Evolutionary conservation across 2,329 filamentous ascomycete genomes (phyloP), one percentile per base, ranked within the genome.

Genomic region (Fusarium dlaminii): DNA sequence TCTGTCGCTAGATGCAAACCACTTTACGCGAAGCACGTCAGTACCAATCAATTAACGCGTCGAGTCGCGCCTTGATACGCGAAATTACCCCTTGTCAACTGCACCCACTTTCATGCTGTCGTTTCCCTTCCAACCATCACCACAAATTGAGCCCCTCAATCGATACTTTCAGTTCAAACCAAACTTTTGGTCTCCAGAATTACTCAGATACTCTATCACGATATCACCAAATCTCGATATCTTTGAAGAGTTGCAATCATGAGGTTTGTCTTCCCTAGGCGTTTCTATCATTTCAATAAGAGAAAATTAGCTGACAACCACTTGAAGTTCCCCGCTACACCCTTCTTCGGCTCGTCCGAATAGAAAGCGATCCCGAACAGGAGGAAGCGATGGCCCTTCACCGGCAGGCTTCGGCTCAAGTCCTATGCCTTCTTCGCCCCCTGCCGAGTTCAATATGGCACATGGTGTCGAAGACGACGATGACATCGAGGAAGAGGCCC

Each of bases 271-370:
- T 12, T 11, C 43, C n/a, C 8, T 45, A 12, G 24, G 42, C 8
- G 27, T 29, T 17, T 8, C 2, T 22, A 40, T 14, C 9, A 37
- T 22, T 7, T 1, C 6, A 12, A 34, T n/a, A 57, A 32, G 6
- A 34, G 24, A 22, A 51, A 42, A 63, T 36, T 6, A 37, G 24
- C 75, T 76, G 45, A 78, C 73, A 49, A 77, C 73, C 29, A 18
- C 9, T 37, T 55, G 30, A 80, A 97, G 94, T 87, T 97, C 94
- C 82, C 95, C 95, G 81, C 88, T 97, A 70, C 91, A 92, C 69
- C 95, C 95, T 74, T 94, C 92, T 78, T 98, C 88, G 32, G 87
- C 84, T 48, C 84, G 86, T 62, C 82, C 84, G 51, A 87, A 81
- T 79, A 87, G 89, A 76, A 90, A 91, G 80, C 87, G 89, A 55